A percentile compares a stretch with the other conserved stretches of the same genome.
Conservation (phyloP, 306 rosid genomes). For the Prunus campanulata region DNA sequence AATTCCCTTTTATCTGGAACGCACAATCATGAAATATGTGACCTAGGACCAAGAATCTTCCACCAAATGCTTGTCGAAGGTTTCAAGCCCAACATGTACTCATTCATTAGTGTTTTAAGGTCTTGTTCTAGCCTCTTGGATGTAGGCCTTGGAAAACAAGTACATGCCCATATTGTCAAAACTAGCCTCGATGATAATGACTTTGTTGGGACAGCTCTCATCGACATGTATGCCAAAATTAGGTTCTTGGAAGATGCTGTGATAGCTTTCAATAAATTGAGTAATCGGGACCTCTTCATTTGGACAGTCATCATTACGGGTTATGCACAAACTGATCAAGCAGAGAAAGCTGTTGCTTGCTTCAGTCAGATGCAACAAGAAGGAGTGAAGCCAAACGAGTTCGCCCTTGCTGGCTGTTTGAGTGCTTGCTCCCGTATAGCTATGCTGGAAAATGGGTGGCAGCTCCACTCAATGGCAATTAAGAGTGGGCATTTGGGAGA, state of each 20-base stretch:
- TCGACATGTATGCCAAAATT: constrained; percentile 35
- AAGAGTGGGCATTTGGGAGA: constrained; percentile 30
- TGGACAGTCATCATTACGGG: constrained; percentile 38
- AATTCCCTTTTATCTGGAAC: constrained; percentile 28
- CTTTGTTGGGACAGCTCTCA: constrained; percentile 34
- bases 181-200: constrained; percentile 15
- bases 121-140: constrained; percentile 30
- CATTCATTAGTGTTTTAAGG: constrained; percentile 31
- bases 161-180: constrained; percentile 33
- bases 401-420: constrained; percentile 32
- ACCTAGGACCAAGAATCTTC: constrained; percentile 16
- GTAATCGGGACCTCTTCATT: constrained; percentile 28
- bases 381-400: constrained; percentile 40
- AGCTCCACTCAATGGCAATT: constrained; percentile 33
- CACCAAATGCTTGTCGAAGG: constrained; percentile 24
- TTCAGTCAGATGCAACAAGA: constrained; percentile 34
- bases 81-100: constrained; percentile 28
- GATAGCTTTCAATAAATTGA: constrained; percentile 28
- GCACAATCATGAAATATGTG: constrained; percentile 13
- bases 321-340: constrained; percentile 19
- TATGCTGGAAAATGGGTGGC: constrained; percentile 31
- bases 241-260: constrained; percentile 28
- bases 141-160: constrained; percentile 33
- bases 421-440: constrained; percentile 35
- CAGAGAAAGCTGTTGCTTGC: constrained; percentile 25